Evolutionary conservation across 202 grass and related monocot species (phyloP).

Genomic region (Panicum virgatum): DNA sequence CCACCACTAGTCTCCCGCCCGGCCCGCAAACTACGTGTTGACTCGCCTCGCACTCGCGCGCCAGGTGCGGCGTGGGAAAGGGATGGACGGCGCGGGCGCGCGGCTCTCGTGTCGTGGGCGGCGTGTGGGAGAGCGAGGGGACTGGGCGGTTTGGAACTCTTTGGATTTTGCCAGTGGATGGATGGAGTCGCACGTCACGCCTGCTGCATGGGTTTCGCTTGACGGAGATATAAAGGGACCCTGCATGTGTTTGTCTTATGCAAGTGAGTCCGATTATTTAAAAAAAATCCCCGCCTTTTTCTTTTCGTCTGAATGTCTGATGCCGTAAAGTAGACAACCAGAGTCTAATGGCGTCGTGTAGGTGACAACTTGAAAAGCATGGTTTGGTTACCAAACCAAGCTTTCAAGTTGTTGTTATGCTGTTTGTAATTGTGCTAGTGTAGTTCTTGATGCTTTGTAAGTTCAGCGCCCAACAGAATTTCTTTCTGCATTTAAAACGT

Average conservation of each 20-base stretch:
- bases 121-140: too few species aligned
- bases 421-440: not conserved
- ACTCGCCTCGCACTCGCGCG: not conserved
- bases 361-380: too few species aligned
- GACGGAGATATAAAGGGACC: not conserved
- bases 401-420: not conserved
- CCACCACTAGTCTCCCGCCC: too few species aligned
- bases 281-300: too few species aligned
- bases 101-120: too few species aligned
- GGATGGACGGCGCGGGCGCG: too few species aligned
- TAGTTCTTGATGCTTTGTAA: not conserved
- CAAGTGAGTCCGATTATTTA: not conserved
- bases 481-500: too few species aligned
- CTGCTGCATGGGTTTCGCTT: not conserved
- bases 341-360: not conserved
- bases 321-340: not conserved
- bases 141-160: not conserved
- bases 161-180: not conserved
- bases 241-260: slow-evolving; percentile 1
- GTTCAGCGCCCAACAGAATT: not conserved
- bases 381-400: not conserved
- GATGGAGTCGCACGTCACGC: slow-evolving; percentile 17
- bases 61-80: too few species aligned
- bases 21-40: not conserved
- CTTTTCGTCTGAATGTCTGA: too few species aligned